These are phyloP conservation scores for Cryptococcus neoformans DNA, from an alignment of 1,284 basidiomycete species.

Conservation along the genomic window DNA sequence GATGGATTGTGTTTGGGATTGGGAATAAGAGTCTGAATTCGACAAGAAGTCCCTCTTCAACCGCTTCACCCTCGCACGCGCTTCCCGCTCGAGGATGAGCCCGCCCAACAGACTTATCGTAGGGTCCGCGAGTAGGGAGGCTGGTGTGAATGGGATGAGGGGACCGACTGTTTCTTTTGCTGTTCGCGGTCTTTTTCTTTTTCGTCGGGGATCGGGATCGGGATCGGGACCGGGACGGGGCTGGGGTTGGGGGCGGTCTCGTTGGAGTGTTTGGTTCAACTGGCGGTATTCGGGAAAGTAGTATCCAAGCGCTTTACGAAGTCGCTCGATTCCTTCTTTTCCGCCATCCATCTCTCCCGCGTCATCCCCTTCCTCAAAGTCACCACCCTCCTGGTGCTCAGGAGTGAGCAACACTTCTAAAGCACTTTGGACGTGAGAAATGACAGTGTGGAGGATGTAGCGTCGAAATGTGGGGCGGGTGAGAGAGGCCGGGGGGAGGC, in stretches of 20 bases:
- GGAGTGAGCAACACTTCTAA: slow-evolving; percentile 1
- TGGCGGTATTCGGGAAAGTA: slow-evolving; percentile 20
- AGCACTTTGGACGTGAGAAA: slow-evolving; percentile 16
- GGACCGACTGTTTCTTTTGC: background rate
- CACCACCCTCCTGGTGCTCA: too few relatives aligned
- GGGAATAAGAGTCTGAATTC: too few relatives aligned
- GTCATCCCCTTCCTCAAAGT: too few relatives aligned
- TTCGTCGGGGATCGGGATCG: too few relatives aligned
- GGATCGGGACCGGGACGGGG: background rate
- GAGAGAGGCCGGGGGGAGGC: slow-evolving; percentile 30
- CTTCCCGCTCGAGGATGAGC: slow-evolving; percentile 15
- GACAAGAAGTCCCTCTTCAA: background rate
- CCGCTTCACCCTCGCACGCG: background rate
- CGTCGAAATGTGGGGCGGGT: slow-evolving; percentile 38
- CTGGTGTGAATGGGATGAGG: slow-evolving; percentile 18
- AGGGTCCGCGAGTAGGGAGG: slow-evolving; percentile 17
- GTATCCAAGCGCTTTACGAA: slow-evolving; percentile 1
- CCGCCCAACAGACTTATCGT: slow-evolving; percentile 22
- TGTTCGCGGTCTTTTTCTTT: background rate
- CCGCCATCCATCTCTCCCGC: too few relatives aligned
- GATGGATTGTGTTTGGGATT: too few relatives aligned
- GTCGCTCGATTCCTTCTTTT: background rate
- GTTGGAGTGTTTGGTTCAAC: background rate
- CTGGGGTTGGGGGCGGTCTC: background rate
- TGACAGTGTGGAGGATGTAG: slow-evolving; percentile 42